phyloP scores from a whole-genome alignment of 495 filamentous ascomycete species.

The Tuber calosporum region DNA sequence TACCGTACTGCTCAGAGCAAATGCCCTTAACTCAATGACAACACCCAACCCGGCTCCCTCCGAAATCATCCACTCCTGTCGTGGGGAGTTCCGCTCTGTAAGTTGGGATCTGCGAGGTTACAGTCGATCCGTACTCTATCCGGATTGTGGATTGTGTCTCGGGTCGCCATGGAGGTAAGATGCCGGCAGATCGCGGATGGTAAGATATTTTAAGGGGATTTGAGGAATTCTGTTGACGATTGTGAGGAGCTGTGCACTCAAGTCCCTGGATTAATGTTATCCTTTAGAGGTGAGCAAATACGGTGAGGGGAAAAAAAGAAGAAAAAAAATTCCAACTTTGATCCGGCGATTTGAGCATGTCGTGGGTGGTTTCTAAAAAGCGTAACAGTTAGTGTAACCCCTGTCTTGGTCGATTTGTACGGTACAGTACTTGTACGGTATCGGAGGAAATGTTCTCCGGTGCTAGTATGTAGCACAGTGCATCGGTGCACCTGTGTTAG shows the following conservation, averaged over 20 bases:
- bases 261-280: background rate
- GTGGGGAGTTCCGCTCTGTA: background rate
- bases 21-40: background rate
- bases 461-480: background rate
- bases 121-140: background rate
- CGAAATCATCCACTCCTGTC: background rate
- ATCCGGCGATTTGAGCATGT: background rate
- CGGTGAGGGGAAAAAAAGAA: background rate
- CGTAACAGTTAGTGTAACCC: background rate
- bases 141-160: background rate
- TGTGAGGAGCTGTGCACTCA: background rate
- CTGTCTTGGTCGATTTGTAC: background rate
- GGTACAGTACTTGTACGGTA: background rate
- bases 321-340: background rate
- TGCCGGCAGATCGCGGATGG: background rate
- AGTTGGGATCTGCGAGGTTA: background rate
- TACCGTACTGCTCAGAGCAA: background rate
- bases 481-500: background rate
- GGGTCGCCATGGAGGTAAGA: background rate
- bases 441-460: background rate
- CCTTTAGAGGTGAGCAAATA: background rate
- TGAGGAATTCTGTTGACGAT: background rate
- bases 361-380: background rate
- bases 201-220: background rate
- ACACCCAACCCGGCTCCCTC: background rate